Evolutionary conservation across 192 early-diverging fungal species (phyloP).

Genomic region (Lobosporangium transversale): DNA sequence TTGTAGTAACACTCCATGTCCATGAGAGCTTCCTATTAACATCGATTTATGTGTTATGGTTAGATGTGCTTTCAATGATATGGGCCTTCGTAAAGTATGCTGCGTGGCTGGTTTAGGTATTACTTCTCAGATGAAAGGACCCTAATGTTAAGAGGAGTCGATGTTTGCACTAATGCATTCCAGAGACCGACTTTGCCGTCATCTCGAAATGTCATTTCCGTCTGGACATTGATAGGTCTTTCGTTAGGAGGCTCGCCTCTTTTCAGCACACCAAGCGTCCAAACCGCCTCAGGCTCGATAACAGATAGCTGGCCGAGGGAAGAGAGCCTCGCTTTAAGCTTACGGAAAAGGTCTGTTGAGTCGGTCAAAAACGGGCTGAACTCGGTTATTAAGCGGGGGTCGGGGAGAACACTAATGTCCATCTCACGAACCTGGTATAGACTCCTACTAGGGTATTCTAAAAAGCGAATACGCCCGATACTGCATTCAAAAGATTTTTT

Average conservation of each 20-base stretch:
- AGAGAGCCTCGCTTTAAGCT: slow-evolving; percentile 7
- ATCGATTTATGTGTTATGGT: too few relatives aligned
- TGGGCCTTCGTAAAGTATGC: too few relatives aligned
- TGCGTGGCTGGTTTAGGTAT: too few relatives aligned
- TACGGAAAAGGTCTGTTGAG: not conserved
- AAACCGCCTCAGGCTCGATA: slow-evolving; percentile 8
- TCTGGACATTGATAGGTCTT: slow-evolving; percentile 3
- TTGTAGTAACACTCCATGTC: slow-evolving; percentile 28
- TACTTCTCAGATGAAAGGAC: slow-evolving; percentile 30
- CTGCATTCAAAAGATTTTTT: too few relatives aligned
- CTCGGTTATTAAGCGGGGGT: slow-evolving; percentile 16
- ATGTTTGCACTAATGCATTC: slow-evolving; percentile 33
- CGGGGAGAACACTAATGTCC: slow-evolving; percentile 25
- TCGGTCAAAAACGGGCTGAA: slow-evolving; percentile 30
- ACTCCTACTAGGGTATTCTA: slow-evolving; percentile 1
- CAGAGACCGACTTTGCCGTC: slow-evolving; percentile 36
- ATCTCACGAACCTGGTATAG: slow-evolving; percentile 5
- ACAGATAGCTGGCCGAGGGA: not conserved
- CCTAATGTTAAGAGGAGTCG: slow-evolving; percentile 28
- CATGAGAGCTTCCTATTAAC: slow-evolving; percentile 22
- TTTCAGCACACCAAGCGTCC: slow-evolving; percentile 23
- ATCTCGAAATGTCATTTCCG: slow-evolving; percentile 38
- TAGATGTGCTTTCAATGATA: too few relatives aligned
- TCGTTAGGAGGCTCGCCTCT: not conserved
- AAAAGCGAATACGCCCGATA: slow-evolving; percentile 20